phyloP scores from a whole-genome alignment of 2,329 filamentous ascomycete genomes.

The Fusarium equiseti region DNA sequence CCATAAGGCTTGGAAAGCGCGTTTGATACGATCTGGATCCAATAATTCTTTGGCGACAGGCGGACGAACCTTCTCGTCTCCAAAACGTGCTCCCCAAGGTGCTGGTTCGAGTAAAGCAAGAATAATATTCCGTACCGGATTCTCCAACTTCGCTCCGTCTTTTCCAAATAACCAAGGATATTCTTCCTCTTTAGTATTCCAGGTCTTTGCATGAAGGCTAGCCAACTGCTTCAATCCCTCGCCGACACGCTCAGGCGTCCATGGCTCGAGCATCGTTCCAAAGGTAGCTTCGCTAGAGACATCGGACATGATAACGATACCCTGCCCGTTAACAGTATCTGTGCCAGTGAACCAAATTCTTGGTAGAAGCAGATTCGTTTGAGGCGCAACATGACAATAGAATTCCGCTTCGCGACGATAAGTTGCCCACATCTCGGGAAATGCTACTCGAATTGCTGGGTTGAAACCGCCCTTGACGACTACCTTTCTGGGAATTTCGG shows the following conservation, averaged over 20 bases:
- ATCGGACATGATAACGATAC: slow-evolving; percentile 4
- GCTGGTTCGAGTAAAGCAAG: background rate
- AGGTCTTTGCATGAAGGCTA: background rate
- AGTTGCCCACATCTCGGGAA: background rate
- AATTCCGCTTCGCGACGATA: slow-evolving; percentile 12
- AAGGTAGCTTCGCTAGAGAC: background rate
- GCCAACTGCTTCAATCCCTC: slow-evolving; percentile 3
- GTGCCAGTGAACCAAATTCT: background rate
- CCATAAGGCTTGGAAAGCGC: background rate
- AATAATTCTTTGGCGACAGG: slow-evolving; percentile 2
- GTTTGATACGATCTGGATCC: background rate
- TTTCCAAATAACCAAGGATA: slow-evolving; percentile 6
- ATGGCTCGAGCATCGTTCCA: background rate
- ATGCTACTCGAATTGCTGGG: background rate
- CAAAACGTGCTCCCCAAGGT: background rate
- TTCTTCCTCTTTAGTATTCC: background rate
- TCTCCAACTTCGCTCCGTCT: background rate
- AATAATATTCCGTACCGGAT: background rate
- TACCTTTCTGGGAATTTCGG: background rate
- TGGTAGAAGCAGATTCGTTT: background rate
- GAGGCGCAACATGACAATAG: background rate
- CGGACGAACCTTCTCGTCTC: background rate
- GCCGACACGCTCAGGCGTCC: background rate
- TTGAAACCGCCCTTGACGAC: background rate
- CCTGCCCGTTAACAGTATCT: background rate